Evolutionary conservation across 148 eudicot genomes (phyloP).

Genomic region (Camellia granthamiana): DNA sequence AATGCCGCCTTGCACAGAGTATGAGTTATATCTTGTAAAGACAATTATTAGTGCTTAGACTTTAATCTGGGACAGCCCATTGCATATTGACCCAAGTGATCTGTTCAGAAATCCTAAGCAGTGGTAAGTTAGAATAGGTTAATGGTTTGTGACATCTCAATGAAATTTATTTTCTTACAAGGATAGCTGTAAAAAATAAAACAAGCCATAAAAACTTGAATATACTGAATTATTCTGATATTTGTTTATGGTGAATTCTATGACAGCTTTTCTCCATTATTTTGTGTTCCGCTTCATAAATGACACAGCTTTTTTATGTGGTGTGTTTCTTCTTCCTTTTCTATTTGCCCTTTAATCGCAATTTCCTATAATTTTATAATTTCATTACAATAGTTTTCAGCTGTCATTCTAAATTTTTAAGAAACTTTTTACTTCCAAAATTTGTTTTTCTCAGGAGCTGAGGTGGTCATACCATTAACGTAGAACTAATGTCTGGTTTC

Average conservation of each 20-base stretch:
- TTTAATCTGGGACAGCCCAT: too few species aligned
- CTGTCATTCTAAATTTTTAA: neutral
- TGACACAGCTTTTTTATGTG: neutral
- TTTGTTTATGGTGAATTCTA: constrained; percentile 22
- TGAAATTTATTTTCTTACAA: too few species aligned
- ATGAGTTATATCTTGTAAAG: too few species aligned
- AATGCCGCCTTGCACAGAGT: too few species aligned
- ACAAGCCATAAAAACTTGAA: too few species aligned
- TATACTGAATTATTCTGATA: too few species aligned
- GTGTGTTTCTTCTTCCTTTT: neutral
- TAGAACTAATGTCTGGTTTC: neutral
- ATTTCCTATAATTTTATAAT: neutral
- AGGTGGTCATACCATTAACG: neutral
- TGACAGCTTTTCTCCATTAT: constrained; percentile 14
- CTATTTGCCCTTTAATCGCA: neutral
- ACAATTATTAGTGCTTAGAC: too few species aligned
- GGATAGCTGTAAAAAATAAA: too few species aligned
- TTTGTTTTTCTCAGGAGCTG: neutral
- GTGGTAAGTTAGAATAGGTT: too few species aligned
- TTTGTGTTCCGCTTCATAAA: neutral
- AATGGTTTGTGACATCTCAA: too few species aligned
- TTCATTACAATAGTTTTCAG: neutral
- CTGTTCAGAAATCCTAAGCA: too few species aligned
- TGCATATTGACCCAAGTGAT: too few species aligned
- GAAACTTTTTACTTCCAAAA: neutral